Conservation (phyloP, 1,284 basidiomycete genomes). For the Trametes pubescens region DNA sequence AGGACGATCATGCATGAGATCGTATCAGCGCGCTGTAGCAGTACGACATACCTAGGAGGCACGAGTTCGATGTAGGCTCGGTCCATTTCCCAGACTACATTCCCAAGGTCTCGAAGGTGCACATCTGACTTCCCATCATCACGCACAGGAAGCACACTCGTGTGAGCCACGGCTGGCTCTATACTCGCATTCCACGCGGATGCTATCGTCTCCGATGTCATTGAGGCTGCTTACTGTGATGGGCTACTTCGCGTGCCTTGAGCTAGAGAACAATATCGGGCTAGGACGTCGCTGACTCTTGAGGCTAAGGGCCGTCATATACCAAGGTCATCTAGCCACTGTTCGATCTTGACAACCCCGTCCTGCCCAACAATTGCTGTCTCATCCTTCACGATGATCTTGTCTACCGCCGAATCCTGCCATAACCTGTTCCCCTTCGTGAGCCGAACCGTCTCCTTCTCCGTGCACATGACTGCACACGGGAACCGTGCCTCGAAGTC, state of each 20-base stretch:
- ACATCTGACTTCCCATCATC: background rate
- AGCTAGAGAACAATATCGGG: too few relatives aligned
- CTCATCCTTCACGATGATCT: conserved; percentile 29
- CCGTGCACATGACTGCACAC: conserved; percentile 56
- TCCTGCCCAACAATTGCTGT: conserved; percentile 30
- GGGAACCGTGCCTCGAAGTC: conserved; percentile 72
- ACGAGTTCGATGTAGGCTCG: too few relatives aligned
- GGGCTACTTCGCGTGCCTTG: too few relatives aligned
- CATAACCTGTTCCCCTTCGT: conserved; percentile 31
- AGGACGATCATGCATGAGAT: too few relatives aligned
- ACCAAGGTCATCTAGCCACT: conserved; percentile 37
- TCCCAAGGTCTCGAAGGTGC: too few relatives aligned
- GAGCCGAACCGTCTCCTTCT: conserved; percentile 26
- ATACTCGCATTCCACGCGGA: background rate
- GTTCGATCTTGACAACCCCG: conserved; percentile 34
- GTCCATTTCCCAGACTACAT: too few relatives aligned
- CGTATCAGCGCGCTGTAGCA: too few relatives aligned
- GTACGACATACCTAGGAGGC: too few relatives aligned
- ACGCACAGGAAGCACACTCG: background rate
- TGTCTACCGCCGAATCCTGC: conserved; percentile 33
- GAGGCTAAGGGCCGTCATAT: background rate
- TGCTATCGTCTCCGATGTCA: background rate
- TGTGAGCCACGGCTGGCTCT: background rate
- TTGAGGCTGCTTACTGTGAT: background rate
- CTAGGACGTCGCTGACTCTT: background rate